Percentiles rank a stretch among this genome's conserved stretches.
phyloP scores from a whole-genome alignment of 208 protist species.

The Spironucleus salmonicida region DNA sequence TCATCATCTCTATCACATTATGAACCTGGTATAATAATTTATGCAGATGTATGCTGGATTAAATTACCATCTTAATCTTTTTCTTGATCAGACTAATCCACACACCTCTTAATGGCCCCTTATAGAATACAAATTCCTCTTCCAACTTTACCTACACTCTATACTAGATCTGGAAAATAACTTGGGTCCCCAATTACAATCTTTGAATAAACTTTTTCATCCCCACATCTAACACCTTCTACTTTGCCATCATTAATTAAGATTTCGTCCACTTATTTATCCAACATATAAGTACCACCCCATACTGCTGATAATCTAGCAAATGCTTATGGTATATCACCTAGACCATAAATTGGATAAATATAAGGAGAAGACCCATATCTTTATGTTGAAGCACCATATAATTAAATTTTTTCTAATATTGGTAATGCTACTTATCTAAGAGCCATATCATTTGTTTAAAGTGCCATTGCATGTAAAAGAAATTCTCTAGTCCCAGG shows the following conservation, averaged over 20 bases:
- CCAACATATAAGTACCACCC: slow-evolving; percentile 95
- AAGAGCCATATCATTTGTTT: slow-evolving; percentile 56
- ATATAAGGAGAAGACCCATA: slow-evolving; percentile 87
- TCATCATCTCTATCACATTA: slow-evolving; percentile 63
- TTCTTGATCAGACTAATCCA: not conserved
- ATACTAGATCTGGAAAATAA: slow-evolving; percentile 88
- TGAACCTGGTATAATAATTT: slow-evolving; percentile 89
- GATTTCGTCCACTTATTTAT: slow-evolving; percentile 82
- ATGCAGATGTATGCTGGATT: slow-evolving; percentile 57
- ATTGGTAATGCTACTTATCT: slow-evolving; percentile 63
- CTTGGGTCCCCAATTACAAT: slow-evolving; percentile 88
- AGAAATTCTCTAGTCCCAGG: slow-evolving; percentile 82
- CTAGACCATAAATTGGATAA: slow-evolving; percentile 96
- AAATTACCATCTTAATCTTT: not conserved
- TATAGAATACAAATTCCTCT: slow-evolving; percentile 88
- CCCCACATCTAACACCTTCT: slow-evolving; percentile 68
- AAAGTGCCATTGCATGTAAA: slow-evolving; percentile 75
- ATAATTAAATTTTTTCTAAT: slow-evolving; percentile 78
- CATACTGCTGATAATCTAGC: slow-evolving; percentile 68
- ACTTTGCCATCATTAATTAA: slow-evolving; percentile 65
- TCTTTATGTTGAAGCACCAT: slow-evolving; percentile 69
- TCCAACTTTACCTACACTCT: slow-evolving; percentile 68
- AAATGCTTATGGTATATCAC: slow-evolving; percentile 94
- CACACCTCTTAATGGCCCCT: slow-evolving; percentile 46
- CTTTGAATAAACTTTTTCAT: slow-evolving; percentile 62